A percentile compares a stretch with the other conserved stretches of the same genome.
Conservation (phyloP, 2,329 filamentous ascomycete genomes). For the Hymenoscyphus linearis region DNA sequence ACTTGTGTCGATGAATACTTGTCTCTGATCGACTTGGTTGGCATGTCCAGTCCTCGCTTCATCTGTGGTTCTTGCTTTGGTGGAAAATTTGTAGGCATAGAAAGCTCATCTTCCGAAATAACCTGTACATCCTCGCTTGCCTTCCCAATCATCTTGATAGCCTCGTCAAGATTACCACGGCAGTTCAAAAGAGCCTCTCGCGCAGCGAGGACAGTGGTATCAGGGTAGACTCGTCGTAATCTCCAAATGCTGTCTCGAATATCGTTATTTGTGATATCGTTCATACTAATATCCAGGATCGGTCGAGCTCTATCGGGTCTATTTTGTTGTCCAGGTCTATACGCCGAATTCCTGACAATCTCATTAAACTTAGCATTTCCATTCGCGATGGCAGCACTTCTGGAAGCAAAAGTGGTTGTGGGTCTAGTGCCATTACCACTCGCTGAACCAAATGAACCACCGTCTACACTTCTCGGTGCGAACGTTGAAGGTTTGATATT, state of each 20-base stretch:
- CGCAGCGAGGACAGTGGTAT: conserved; percentile 40
- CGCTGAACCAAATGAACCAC: conserved; percentile 31
- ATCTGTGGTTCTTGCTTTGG: conserved; percentile 40
- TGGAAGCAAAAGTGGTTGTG: not conserved
- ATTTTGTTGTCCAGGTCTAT: conserved; percentile 28
- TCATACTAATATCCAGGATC: conserved; percentile 40
- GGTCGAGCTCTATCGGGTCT: conserved; percentile 41
- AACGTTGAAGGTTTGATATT: conserved; percentile 59
- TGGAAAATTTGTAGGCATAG: conserved; percentile 11
- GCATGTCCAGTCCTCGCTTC: conserved; percentile 49
- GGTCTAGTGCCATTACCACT: not conserved
- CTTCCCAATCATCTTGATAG: conserved; percentile 43
- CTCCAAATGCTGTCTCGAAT: conserved; percentile 46
- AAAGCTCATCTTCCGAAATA: conserved; percentile 33
- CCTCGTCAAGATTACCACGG: conserved; percentile 50
- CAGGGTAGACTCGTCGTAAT: conserved; percentile 44
- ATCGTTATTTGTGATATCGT: conserved; percentile 46
- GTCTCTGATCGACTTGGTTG: conserved; percentile 50
- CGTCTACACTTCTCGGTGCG: conserved; percentile 35
- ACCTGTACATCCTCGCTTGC: conserved; percentile 27
- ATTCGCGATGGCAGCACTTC: conserved; percentile 27
- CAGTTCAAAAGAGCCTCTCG: conserved; percentile 44
- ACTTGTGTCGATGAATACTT: conserved; percentile 49
- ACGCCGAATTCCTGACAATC: conserved; percentile 21
- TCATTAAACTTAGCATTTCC: conserved; percentile 37